These are phyloP conservation scores for Nigrospora osmanthi DNA, from an alignment of 2,329 filamentous ascomycete genomes.

Conservation along the genomic window DNA sequence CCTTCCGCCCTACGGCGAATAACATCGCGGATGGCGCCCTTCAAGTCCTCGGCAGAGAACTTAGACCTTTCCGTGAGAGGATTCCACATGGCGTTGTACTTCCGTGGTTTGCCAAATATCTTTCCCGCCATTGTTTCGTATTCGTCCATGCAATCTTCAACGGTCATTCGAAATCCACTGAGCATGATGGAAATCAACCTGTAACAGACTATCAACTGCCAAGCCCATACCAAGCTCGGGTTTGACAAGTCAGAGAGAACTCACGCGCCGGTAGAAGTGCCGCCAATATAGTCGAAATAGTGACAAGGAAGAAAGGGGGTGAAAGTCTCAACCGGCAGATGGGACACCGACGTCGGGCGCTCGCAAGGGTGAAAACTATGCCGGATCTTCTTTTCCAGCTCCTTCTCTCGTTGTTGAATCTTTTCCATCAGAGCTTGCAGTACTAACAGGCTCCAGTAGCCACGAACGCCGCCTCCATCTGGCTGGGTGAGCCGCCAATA, in stretches of 20 bases:
- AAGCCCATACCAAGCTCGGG: neutral
- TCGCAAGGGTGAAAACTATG: neutral
- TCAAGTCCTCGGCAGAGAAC: conserved; percentile 2
- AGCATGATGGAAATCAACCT: conserved; percentile 9
- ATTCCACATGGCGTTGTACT: conserved; percentile 3
- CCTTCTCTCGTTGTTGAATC: neutral
- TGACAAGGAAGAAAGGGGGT: conserved; percentile 8
- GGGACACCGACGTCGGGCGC: neutral
- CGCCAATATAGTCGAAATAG: conserved; percentile 9
- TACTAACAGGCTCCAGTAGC: neutral
- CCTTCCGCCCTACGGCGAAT: conserved; percentile 5
- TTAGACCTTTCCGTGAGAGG: conserved; percentile 2
- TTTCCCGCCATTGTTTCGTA: conserved; percentile 5
- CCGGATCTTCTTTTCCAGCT: neutral
- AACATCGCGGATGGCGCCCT: conserved; percentile 4
- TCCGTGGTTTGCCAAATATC: conserved; percentile 5
- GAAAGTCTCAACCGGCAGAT: neutral
- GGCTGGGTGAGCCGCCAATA: neutral
- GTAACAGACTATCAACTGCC: neutral
- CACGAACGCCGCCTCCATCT: neutral
- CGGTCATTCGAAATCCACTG: conserved; percentile 8
- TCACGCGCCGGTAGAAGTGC: conserved; percentile 9
- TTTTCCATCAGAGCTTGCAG: neutral
- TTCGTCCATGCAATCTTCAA: conserved; percentile 9
- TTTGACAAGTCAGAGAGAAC: neutral